Evolutionary conservation across 2,329 filamentous ascomycete genomes (phyloP).

Genomic region (Colletotrichum sp.): DNA sequence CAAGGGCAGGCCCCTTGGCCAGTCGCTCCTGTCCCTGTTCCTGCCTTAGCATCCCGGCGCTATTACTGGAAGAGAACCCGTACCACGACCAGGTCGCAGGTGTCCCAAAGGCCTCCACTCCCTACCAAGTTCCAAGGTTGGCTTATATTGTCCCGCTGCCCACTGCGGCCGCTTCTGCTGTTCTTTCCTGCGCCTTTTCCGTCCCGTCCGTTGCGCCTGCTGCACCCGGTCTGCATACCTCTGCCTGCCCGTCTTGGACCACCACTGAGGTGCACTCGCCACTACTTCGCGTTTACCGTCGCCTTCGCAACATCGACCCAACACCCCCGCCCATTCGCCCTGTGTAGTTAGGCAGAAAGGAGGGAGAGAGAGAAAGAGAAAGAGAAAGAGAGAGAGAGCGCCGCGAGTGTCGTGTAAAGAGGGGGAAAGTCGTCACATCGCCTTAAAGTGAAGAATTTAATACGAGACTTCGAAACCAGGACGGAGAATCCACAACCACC

Average conservation of each 20-base stretch:
- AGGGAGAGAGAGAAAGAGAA: neutral
- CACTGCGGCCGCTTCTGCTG: neutral
- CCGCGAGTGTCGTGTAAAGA: neutral
- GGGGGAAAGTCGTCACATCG: neutral
- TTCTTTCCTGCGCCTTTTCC: neutral
- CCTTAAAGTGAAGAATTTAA: neutral
- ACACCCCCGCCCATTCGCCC: neutral
- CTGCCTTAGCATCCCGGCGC: constrained; percentile 9
- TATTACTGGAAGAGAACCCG: constrained; percentile 6
- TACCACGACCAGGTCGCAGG: neutral
- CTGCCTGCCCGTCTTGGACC: neutral
- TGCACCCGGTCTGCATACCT: neutral
- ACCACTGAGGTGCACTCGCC: neutral
- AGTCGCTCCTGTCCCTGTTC: neutral
- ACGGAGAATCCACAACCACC: neutral
- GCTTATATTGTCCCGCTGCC: constrained; percentile 19
- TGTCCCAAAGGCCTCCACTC: constrained; percentile 10
- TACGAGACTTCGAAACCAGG: constrained; percentile 2
- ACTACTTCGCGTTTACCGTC: neutral
- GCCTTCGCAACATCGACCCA: neutral
- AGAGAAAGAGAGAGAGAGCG: neutral
- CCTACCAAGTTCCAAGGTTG: neutral
- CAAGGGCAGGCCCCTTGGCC: neutral
- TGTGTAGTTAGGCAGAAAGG: neutral
- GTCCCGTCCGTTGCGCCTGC: constrained; percentile 2